Percentiles rank a stretch among this genome's conserved stretches.
These are phyloP conservation scores for Brassica juncea DNA, from an alignment of 345 rosid species.

Conservation along the genomic window DNA sequence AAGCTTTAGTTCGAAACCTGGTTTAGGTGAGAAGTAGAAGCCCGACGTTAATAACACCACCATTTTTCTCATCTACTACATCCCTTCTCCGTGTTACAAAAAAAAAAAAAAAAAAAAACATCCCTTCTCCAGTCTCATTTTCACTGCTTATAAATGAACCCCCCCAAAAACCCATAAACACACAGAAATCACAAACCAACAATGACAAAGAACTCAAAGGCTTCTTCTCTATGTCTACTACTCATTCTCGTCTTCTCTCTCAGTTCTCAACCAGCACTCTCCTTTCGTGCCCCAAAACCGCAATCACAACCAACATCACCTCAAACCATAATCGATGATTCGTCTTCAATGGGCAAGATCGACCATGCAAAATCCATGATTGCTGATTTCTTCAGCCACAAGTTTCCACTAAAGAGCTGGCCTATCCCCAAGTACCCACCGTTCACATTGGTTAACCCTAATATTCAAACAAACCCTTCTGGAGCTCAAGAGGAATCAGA, in stretches of 20 bases:
- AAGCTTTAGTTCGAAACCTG: slow-evolving; percentile 4
- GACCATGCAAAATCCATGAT: slow-evolving; percentile 30
- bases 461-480: slow-evolving; percentile 30
- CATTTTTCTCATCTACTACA: slow-evolving; percentile 11
- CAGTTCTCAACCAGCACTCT: slow-evolving; percentile 27
- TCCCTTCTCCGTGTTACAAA: slow-evolving; percentile 14
- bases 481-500: slow-evolving; percentile 29
- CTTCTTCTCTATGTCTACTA: slow-evolving; percentile 32
- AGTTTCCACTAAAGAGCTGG: slow-evolving; percentile 35
- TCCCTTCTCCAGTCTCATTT: slow-evolving; percentile 1
- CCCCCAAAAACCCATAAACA: slow-evolving; percentile 6
- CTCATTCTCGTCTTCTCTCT: slow-evolving; percentile 21
- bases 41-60: slow-evolving; percentile 26
- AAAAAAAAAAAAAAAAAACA: too few species aligned
- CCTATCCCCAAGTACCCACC: slow-evolving; percentile 40
- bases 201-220: slow-evolving; percentile 34
- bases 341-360: slow-evolving; percentile 22
- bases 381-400: slow-evolving; percentile 37
- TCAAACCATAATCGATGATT: slow-evolving; percentile 10
- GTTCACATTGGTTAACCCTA: slow-evolving; percentile 37
- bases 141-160: slow-evolving; percentile 18
- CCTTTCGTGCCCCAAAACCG: slow-evolving; percentile 24
- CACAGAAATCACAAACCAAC: slow-evolving; percentile 8
- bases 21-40: slow-evolving; percentile 41
- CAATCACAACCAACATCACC: slow-evolving; percentile 1